Conservation (phyloP, 2,329 filamentous ascomycete species). For the Coleophoma crateriformis region DNA sequence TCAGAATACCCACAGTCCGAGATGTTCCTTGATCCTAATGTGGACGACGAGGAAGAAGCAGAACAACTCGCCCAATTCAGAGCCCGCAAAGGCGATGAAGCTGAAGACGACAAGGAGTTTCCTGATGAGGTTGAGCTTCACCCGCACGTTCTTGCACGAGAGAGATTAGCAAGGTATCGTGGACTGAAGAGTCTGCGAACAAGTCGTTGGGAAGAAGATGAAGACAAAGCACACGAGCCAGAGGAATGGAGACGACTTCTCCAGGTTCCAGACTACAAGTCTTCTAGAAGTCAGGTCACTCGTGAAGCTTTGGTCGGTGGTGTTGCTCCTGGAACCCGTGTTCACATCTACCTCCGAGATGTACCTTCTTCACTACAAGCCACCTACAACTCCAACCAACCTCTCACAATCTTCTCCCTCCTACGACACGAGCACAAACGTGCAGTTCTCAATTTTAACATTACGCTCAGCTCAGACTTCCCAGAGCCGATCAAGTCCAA, state of each 20-base stretch:
- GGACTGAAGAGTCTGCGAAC: conserved; percentile 88
- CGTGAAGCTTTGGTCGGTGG: conserved; percentile 87
- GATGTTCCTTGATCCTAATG: conserved; percentile 72
- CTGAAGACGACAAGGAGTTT: conserved; percentile 87
- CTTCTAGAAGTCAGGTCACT: conserved; percentile 68
- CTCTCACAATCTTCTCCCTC: conserved; percentile 76
- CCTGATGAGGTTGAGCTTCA: conserved; percentile 95
- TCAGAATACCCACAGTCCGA: conserved; percentile 94
- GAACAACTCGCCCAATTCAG: conserved; percentile 79
- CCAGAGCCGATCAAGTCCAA: conserved; percentile 79
- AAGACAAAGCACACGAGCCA: conserved; percentile 82
- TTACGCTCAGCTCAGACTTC: conserved; percentile 77
- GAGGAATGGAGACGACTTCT: conserved; percentile 84
- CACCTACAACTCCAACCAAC: conserved; percentile 47
- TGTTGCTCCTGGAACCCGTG: conserved; percentile 75
- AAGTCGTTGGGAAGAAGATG: conserved; percentile 82
- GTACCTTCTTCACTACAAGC: conserved; percentile 48
- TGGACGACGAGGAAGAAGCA: conserved; percentile 76
- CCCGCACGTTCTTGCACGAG: conserved; percentile 78
- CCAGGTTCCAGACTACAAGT: conserved; percentile 84
- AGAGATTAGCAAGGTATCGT: conserved; percentile 80
- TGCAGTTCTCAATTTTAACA: conserved; percentile 81
- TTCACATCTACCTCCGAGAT: conserved; percentile 68
- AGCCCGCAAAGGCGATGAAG: conserved; percentile 70
- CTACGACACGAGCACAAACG: conserved; percentile 94